phyloP scores from a whole-genome alignment of 768 basidiomycete genomes.

The Termitomyces sp. region DNA sequence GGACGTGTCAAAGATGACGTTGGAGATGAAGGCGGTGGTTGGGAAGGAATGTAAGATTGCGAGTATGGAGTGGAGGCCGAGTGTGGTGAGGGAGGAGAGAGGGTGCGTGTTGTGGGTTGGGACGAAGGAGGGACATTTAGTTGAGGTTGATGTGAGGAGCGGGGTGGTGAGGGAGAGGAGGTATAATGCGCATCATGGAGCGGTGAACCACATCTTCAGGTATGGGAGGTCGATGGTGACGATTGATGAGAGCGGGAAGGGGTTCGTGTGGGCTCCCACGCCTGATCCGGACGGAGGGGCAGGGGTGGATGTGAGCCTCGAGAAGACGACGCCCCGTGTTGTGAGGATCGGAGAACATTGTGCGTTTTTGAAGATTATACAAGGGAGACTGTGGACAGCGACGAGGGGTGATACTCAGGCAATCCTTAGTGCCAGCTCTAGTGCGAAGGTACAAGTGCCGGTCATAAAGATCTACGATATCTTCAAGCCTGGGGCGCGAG shows the following conservation, averaged over 20 bases:
- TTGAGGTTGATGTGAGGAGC: constrained; percentile 73
- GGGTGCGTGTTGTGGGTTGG: constrained; percentile 81
- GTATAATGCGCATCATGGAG: constrained; percentile 56
- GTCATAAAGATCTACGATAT: constrained; percentile 81
- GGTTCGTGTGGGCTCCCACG: constrained; percentile 68
- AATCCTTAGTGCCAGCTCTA: constrained; percentile 24
- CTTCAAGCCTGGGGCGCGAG: constrained; percentile 52
- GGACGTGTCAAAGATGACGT: constrained; percentile 38
- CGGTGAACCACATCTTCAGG: constrained; percentile 65
- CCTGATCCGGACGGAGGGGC: constrained; percentile 39
- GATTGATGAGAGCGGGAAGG: constrained; percentile 66
- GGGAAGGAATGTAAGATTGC: constrained; percentile 69
- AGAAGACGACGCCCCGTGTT: constrained; percentile 48
- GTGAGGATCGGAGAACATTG: constrained; percentile 77
- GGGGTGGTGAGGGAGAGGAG: constrained; percentile 56
- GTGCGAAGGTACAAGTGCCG: constrained; percentile 49
- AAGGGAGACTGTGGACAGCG: constrained; percentile 68
- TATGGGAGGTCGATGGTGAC: not conserved
- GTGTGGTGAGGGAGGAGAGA: constrained; percentile 37
- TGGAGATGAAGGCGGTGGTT: constrained; percentile 63
- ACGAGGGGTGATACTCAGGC: constrained; percentile 48
- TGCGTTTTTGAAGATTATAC: constrained; percentile 73
- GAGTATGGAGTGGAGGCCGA: constrained; percentile 73
- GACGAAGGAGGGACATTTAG: constrained; percentile 84
- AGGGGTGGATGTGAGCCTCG: constrained; percentile 41